Percentiles rank a stretch among this genome's conserved stretches.
Conservation (phyloP, 2,329 filamentous ascomycete species). For the Elsinoe necatrix region DNA sequence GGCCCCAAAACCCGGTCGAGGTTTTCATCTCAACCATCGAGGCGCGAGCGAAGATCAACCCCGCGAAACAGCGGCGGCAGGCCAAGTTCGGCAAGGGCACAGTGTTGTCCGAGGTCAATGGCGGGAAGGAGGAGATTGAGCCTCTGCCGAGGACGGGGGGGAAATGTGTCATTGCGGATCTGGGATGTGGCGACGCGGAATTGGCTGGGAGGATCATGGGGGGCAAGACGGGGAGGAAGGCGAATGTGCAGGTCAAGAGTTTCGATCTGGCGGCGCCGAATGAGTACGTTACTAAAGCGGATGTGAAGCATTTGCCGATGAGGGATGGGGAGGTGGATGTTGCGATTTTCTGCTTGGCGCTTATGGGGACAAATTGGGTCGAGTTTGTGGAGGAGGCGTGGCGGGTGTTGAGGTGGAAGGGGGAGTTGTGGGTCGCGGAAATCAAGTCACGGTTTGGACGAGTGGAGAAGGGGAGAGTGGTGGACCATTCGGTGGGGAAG, state of each 20-base stretch:
- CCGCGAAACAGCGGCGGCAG: slow-evolving; percentile 25
- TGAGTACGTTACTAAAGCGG: slow-evolving; percentile 72
- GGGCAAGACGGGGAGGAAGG: slow-evolving; percentile 47
- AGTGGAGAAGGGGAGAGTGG: slow-evolving; percentile 34
- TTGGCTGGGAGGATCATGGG: slow-evolving; percentile 62
- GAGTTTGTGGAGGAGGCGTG: slow-evolving; percentile 95
- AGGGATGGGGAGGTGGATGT: slow-evolving; percentile 69
- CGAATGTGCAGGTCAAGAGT: slow-evolving; percentile 68
- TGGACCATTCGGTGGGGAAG: slow-evolving; percentile 65
- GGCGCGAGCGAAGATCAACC: slow-evolving; percentile 51
- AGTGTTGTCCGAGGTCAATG: slow-evolving; percentile 29
- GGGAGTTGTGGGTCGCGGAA: slow-evolving; percentile 94
- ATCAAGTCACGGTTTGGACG: slow-evolving; percentile 87
- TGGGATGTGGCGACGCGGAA: slow-evolving; percentile 87
- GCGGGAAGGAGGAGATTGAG: slow-evolving; percentile 18
- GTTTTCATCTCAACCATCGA: slow-evolving; percentile 68
- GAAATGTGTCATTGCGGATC: slow-evolving; percentile 71
- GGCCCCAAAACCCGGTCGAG: slow-evolving; percentile 95
- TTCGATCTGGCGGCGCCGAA: slow-evolving; percentile 79
- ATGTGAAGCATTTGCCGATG: slow-evolving; percentile 77
- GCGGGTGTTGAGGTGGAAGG: slow-evolving; percentile 82
- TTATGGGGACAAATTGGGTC: slow-evolving; percentile 99
- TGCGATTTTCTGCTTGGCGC: slow-evolving; percentile 86
- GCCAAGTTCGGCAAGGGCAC: slow-evolving; percentile 33
- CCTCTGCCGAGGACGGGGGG: slow-evolving; percentile 65